Percentiles rank a stretch among this genome's conserved stretches.
Evolutionary conservation across 108 stramenopile species (phyloP).

Genomic region (Fragilaria crotonensis): DNA sequence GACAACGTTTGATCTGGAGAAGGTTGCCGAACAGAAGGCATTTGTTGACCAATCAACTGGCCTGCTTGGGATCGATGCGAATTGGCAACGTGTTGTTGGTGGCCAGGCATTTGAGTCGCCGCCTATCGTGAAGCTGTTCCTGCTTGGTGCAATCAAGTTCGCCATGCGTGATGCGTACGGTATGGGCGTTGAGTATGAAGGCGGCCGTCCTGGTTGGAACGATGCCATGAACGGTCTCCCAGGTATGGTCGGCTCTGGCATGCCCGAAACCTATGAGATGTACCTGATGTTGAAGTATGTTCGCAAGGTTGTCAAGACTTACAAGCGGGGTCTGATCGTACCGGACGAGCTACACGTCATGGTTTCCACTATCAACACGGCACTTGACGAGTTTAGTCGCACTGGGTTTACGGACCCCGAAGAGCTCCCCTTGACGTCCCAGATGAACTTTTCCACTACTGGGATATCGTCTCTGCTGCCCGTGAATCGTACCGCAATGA

Average conservation of each 20-base stretch:
- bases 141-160: slow-evolving; percentile 83
- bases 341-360: slow-evolving; percentile 70
- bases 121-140: slow-evolving; percentile 67
- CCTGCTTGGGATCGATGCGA: slow-evolving; percentile 74
- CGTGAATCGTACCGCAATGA: slow-evolving; percentile 80
- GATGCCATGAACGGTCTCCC: slow-evolving; percentile 97
- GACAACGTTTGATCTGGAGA: slow-evolving; percentile 61
- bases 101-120: slow-evolving; percentile 68
- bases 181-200: slow-evolving; percentile 96
- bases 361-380: slow-evolving; percentile 56
- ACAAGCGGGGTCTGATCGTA: slow-evolving; percentile 57
- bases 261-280: slow-evolving; percentile 90
- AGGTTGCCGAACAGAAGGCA: slow-evolving; percentile 65
- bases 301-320: slow-evolving; percentile 57
- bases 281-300: slow-evolving; percentile 79
- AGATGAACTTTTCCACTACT: slow-evolving; percentile 80
- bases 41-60: slow-evolving; percentile 74
- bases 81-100: slow-evolving; percentile 73
- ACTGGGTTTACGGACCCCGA: slow-evolving; percentile 62
- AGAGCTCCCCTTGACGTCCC: slow-evolving; percentile 64
- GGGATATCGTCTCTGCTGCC: slow-evolving; percentile 81
- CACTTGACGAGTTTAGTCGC: slow-evolving; percentile 63
- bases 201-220: slow-evolving; percentile 92
- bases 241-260: slow-evolving; percentile 83
- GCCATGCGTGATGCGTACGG: slow-evolving; percentile 93